phyloP scores from a whole-genome alignment of 305 asterid genomes.

The Fraxinus sp. region DNA sequence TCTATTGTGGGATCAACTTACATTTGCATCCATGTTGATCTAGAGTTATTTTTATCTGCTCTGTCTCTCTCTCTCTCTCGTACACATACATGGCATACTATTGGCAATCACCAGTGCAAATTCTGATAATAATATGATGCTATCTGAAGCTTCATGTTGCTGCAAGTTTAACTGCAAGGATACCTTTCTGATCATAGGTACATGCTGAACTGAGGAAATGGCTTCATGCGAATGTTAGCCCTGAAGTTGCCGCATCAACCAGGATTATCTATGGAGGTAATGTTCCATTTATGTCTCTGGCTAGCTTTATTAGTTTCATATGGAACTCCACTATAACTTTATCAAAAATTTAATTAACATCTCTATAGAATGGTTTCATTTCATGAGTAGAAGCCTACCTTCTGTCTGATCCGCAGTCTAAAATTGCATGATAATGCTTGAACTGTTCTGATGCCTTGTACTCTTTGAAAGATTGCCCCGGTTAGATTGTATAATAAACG shows the following conservation, averaged over 20 bases:
- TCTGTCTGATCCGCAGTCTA: background rate
- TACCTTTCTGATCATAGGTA: slow-evolving; percentile 50
- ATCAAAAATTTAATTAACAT: background rate
- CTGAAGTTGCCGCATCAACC: slow-evolving; percentile 76
- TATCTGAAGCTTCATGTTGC: background rate
- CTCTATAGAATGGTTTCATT: background rate
- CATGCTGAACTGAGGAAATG: slow-evolving; percentile 90
- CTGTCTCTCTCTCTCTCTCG: background rate
- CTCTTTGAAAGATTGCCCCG: background rate
- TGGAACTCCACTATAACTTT: no score
- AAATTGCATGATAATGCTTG: background rate
- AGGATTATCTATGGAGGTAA: slow-evolving; percentile 94
- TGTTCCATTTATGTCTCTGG: background rate
- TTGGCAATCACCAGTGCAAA: background rate
- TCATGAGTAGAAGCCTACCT: background rate
- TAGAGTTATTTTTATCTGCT: background rate
- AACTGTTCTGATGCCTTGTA: background rate
- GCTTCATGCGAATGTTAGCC: slow-evolving; percentile 61
- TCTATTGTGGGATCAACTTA: background rate
- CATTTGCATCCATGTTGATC: background rate
- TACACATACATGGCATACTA: background rate
- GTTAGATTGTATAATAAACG: background rate
- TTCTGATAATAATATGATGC: slow-evolving; percentile 15
- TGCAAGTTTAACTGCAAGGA: slow-evolving; percentile 16
- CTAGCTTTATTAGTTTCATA: background rate